A percentile compares a stretch with the other conserved stretches of the same genome.
phyloP scores from a whole-genome alignment of 2,329 filamentous ascomycete genomes.

The Orbilia ellipsospora region DNA sequence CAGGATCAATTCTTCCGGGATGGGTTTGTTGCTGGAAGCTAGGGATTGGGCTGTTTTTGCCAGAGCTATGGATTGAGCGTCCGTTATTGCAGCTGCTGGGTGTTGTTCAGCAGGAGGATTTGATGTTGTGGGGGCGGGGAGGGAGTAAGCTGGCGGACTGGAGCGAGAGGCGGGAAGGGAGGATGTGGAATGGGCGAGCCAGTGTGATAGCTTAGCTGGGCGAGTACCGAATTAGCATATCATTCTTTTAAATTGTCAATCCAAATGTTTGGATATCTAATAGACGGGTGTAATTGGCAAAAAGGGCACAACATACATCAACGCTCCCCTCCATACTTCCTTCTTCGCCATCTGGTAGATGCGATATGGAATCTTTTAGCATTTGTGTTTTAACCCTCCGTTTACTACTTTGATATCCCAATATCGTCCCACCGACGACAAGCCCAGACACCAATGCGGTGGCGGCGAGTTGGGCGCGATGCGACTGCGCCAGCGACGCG shows the following conservation, averaged over 20 bases:
- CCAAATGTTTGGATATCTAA: background rate
- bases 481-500: slow-evolving; percentile 61
- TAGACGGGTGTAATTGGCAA: background rate
- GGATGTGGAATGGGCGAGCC: slow-evolving; percentile 52
- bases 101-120: slow-evolving; percentile 62
- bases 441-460: slow-evolving; percentile 76
- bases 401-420: slow-evolving; percentile 72
- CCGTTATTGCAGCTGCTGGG: slow-evolving; percentile 59
- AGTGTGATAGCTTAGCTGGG: slow-evolving; percentile 54
- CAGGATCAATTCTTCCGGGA: slow-evolving; percentile 78
- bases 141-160: slow-evolving; percentile 26
- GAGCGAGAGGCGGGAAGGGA: slow-evolving; percentile 31
- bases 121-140: slow-evolving; percentile 55
- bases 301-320: slow-evolving; percentile 50
- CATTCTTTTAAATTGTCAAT: background rate
- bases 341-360: slow-evolving; percentile 34
- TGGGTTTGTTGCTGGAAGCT: slow-evolving; percentile 37
- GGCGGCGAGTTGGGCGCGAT: slow-evolving; percentile 72
- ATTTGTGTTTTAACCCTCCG: slow-evolving; percentile 68
- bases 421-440: slow-evolving; percentile 70
- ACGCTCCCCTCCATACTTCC: slow-evolving; percentile 39
- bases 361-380: slow-evolving; percentile 72
- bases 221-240: slow-evolving; percentile 30
- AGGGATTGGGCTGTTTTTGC: slow-evolving; percentile 68
- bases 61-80: slow-evolving; percentile 70